Evolutionary conservation across 129 eudicot species (phyloP).

Genomic region (Flaveria brownii): DNA sequence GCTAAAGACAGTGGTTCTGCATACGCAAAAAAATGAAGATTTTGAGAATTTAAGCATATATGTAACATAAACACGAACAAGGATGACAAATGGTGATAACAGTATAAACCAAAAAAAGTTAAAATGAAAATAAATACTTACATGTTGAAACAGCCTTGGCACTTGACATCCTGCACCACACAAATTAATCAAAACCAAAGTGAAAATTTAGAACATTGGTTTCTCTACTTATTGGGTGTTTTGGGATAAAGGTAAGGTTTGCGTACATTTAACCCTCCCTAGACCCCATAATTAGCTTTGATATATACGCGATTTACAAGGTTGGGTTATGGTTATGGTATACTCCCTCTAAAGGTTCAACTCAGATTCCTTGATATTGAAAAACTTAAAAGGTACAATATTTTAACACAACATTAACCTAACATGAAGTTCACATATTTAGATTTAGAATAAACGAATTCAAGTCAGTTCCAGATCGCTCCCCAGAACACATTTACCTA

Average conservation of each 20-base stretch:
- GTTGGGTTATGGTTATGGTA: no score
- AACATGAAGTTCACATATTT: not conserved
- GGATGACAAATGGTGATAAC: not conserved
- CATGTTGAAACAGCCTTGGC: constrained; percentile 63
- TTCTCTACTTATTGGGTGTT: no score
- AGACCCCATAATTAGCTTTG: no score
- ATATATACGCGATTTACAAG: no score
- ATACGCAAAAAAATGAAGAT: not conserved
- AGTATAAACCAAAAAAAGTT: not conserved
- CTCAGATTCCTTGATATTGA: no score
- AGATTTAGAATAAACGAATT: not conserved
- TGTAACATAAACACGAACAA: not conserved
- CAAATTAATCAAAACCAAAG: not conserved
- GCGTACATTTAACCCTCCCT: no score
- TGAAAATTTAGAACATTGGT: not conserved
- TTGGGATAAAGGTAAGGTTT: no score
- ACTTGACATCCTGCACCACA: constrained; percentile 46
- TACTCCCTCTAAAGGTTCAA: no score
- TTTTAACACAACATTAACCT: no score
- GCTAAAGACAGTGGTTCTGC: constrained; percentile 51
- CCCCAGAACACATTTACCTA: not conserved
- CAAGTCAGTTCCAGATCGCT: not conserved
- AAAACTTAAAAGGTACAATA: no score
- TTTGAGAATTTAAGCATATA: not conserved
- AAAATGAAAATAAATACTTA: constrained; percentile 25